Evolutionary conservation across 352 stramenopile species (phyloP), one percentile per base, ranked within the genome.

Genomic region (Thalassiosira pacifica): DNA sequence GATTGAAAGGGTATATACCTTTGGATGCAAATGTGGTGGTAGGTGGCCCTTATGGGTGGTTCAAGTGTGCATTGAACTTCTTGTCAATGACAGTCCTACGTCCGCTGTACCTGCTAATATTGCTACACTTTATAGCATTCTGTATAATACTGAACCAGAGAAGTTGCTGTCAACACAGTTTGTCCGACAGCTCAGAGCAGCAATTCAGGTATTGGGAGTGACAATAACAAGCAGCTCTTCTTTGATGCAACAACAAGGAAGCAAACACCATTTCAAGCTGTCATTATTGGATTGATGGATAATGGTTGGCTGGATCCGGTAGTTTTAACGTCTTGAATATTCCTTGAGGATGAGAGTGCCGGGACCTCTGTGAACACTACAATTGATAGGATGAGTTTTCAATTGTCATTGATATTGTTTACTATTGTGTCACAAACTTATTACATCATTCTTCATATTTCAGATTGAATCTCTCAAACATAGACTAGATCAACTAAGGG

Each of bases 191-290:
- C 55, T 19, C 19, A 13, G 60, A 5, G 37, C 29, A 11, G 10
- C 22, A 0, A 9, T 81, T 2, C 34, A 31, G 5, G 10, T 27
- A n/a, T 31, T 81, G 8, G 24, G 26, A 4, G 66, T 65, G 40
- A 81, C 61, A 2, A 29, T 73, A 4, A 45, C 73, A 59, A 64
- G 16, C 32, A 80, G n/a, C 0, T 64, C 2, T 70, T 63, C 37
- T 52, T 11, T 34, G 72, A 80, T 48, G 72, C 22, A 6, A 80
- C 72, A 10, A 80, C 13, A 13, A n/a, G 40, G 10, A 34, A 60
- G 2, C 72, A 80, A 45, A 59, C 27, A 40, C 27, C 59, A n/a
- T 32, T 80, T n/a, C 37, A 63, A 16, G 63, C 61, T 42, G 5
- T 64, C 11, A n/a, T 73, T 2, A 29, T 71, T 11, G 13, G 4